Evolutionary conservation across 306 rosid species (phyloP), one percentile per base, ranked within the genome.

Genomic region (Gastrolobium villosum): DNA sequence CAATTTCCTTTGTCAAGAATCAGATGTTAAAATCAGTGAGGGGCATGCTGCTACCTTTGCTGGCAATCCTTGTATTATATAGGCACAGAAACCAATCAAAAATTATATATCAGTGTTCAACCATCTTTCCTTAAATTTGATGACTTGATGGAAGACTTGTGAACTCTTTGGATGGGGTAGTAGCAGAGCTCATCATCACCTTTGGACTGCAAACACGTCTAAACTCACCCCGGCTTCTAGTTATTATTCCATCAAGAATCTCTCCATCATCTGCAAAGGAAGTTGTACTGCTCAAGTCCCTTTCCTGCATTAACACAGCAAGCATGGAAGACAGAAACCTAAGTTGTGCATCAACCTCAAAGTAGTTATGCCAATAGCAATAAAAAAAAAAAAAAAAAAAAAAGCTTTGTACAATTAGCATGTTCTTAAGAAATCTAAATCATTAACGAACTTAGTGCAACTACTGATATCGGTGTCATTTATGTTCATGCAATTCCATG

Each of bases 151-250:
- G 86, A 30, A 71, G 40, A 78, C 31, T 70, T 55, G 62, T 53
- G 7, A 83, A 43, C 57, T 85, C 90, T 71, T 57, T 74, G 69
- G 85, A 72, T 34, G 81, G 79, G 37, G 70, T 83, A 78, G 81
- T 37, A 36, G 76, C 63, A 59, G 88, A 86, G 76, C 82, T 88
- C 45, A 72, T n/a, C n/a, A n/a, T 39, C 28, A 84, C 14, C 86
- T 75, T 87, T 31, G 77, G 81, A 84, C 90, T 92, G 88, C 86
- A 81, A n/a, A 83, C 77, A 32, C 57, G 89, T 56, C 78, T 79
- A 46, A 90, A 64, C 92, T 92, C 95, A 1, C 91, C 94, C 10
- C 94, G 87, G 84, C 97, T 81, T 82, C 89, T 69, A 3, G 93
- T 90, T 5, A 87, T 35, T 13, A 88, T 79, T 62, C 83, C 93